Conservation (phyloP, 352 stramenopile genomes). For the Globisporangium cederbergense region DNA sequence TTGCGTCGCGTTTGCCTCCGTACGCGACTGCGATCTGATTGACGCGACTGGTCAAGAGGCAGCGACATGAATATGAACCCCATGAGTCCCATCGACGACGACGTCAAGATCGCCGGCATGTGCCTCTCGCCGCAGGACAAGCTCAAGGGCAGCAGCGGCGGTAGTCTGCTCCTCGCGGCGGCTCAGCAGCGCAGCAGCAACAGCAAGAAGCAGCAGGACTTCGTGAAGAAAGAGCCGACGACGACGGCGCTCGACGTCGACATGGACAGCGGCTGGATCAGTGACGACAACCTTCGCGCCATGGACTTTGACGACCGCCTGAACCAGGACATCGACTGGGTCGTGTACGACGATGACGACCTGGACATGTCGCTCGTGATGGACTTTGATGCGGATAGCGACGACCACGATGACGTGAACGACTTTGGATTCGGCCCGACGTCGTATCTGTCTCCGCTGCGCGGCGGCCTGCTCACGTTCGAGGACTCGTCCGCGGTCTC, state of each 20-base stretch:
- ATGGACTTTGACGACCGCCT: conserved; percentile 75
- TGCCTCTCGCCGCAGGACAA: conserved; percentile 73
- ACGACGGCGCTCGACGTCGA: conserved; percentile 28
- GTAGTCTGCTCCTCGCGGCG: conserved; percentile 12
- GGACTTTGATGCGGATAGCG: conserved; percentile 39
- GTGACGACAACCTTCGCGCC: conserved; percentile 70
- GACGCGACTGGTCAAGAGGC: conserved; percentile 1
- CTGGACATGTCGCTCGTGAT: conserved; percentile 56
- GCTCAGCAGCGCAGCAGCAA: conserved; percentile 19
- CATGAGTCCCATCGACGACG: conserved; percentile 41
- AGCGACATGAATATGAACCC: conserved; percentile 11
- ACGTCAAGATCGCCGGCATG: conserved; percentile 43
- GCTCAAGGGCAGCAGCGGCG: conserved; percentile 28
- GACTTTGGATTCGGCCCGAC: conserved; percentile 63
- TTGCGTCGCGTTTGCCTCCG: conserved; percentile 3
- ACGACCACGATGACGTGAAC: conserved; percentile 39
- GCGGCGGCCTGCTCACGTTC: conserved; percentile 30
- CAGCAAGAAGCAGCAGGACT: conserved; percentile 25
- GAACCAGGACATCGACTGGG: conserved; percentile 84
- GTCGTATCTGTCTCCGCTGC: conserved; percentile 54
- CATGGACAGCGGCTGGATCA: conserved; percentile 64
- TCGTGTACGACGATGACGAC: conserved; percentile 56
- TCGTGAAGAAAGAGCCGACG: conserved; percentile 20
- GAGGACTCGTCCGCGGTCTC: conserved; percentile 40
- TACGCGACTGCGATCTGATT: conserved; percentile 8